These are phyloP conservation scores for Trichoderma brevicompactum DNA, from an alignment of 2,329 filamentous ascomycete genomes.

Conservation along the genomic window DNA sequence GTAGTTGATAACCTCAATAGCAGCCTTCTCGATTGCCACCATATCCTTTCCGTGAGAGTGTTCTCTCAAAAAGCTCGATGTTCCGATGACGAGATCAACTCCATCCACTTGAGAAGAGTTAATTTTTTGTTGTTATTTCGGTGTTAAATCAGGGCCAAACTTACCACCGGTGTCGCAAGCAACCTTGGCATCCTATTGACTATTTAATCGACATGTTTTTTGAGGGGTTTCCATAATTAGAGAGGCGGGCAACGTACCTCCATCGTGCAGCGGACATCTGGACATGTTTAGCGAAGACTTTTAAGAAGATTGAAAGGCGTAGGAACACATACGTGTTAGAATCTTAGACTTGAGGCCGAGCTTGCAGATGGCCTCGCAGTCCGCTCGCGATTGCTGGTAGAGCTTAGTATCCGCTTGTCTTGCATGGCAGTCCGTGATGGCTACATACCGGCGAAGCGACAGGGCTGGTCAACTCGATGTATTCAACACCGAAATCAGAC, in stretches of 20 bases:
- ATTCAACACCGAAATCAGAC: slow-evolving; percentile 60
- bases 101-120: slow-evolving; percentile 73
- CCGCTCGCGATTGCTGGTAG: slow-evolving; percentile 71
- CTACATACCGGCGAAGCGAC: slow-evolving; percentile 63
- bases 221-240: neutral
- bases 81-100: slow-evolving; percentile 83
- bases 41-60: slow-evolving; percentile 91
- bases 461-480: slow-evolving; percentile 76
- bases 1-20: slow-evolving; percentile 82
- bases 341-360: slow-evolving; percentile 70
- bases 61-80: slow-evolving; percentile 79
- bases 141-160: neutral
- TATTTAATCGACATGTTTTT: neutral
- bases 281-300: neutral
- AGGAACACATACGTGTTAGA: slow-evolving; percentile 34
- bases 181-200: neutral
- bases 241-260: slow-evolving; percentile 41
- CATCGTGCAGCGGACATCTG: slow-evolving; percentile 37
- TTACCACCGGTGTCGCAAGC: slow-evolving; percentile 2
- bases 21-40: slow-evolving; percentile 73
- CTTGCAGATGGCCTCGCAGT: slow-evolving; percentile 93
- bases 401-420: neutral
- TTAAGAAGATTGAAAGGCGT: neutral
- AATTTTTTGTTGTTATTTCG: slow-evolving; percentile 46
- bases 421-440: too few species aligned